Base-by-base conservation (phyloP, 2,329 filamentous ascomycete genomes). In the Harringtonia aguacate region DNA sequence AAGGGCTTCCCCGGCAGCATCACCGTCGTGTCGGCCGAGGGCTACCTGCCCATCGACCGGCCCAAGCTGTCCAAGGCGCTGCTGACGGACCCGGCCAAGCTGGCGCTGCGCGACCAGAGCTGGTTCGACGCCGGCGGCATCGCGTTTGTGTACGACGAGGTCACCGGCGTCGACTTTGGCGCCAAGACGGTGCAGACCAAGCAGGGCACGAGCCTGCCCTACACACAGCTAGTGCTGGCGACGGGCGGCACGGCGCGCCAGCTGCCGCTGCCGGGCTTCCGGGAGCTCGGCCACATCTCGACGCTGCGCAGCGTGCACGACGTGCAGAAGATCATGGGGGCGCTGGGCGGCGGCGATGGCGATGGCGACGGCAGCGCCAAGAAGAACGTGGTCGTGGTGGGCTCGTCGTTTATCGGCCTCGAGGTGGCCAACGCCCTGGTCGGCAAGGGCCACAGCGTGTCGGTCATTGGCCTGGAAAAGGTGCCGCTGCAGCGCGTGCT, bases 341-440 rank as follows among this genome's bases (percentile, higher is more conserved):
- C 87, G 8, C 84, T 94, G 38, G 87, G 87, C 27, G 71, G 78
- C n/a, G n/a, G n/a, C n/a, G n/a, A n/a, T n/a, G n/a, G n/a, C n/a
- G n/a, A n/a, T n/a, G n/a, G n/a, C n/a, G n/a, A n/a, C n/a, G n/a
- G n/a, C n/a, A n/a, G n/a, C 36, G 83, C 85, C 58, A 41, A 43
- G 31, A 95, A 95, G 73, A 95, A 95, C 63, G 79, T 98, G 52
- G 87, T 95, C 38, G 73, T 98, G 14, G 72, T 98, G 43, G 92
- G 92, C 34, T 90, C 84, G 47, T 94, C 87, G 1, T 98, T 98
- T 63, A 98, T 98, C 57, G 92, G 92, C 34, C 94, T 98, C 85
- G 92, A 98, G 63, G 77, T 94, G n/a, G 90, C 85, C 48, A 92
- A 89, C 50, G 82, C 94, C 0, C 81, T 84, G 0, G 66, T 75